phyloP scores from a whole-genome alignment of 352 stramenopile genomes.

The Phytopythium helicoides region DNA sequence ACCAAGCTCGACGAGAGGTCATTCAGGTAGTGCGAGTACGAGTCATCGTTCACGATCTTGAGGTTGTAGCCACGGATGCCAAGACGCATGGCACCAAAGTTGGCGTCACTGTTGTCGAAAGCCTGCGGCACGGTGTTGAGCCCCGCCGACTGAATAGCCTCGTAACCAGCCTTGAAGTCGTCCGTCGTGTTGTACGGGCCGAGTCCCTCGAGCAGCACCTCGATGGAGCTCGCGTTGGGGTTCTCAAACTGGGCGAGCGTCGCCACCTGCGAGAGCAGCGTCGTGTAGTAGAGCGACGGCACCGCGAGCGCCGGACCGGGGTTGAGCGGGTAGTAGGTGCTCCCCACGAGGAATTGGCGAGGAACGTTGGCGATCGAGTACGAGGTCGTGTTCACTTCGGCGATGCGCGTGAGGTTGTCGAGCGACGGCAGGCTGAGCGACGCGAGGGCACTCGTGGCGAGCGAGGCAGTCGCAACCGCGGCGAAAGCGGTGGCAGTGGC shows the following conservation, averaged over 20 bases:
- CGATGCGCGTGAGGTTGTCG: slow-evolving; percentile 10
- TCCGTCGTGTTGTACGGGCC: slow-evolving; percentile 20
- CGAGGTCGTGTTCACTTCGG: slow-evolving; percentile 14
- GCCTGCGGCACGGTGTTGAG: slow-evolving; percentile 20
- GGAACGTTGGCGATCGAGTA: slow-evolving; percentile 21
- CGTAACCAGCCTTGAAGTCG: slow-evolving; percentile 23
- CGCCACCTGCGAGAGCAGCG: slow-evolving; percentile 15
- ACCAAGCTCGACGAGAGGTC: slow-evolving; percentile 7
- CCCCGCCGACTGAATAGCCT: slow-evolving; percentile 14
- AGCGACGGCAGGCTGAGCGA: slow-evolving; percentile 11
- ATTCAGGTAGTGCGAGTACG: slow-evolving; percentile 15
- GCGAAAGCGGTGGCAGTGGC: not conserved
- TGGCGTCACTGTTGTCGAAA: slow-evolving; percentile 31
- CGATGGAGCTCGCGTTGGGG: slow-evolving; percentile 12
- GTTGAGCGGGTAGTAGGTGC: slow-evolving; percentile 22
- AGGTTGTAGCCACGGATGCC: slow-evolving; percentile 31
- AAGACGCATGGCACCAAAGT: slow-evolving; percentile 30
- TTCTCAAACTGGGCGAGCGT: slow-evolving; percentile 15
- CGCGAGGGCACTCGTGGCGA: slow-evolving; percentile 2
- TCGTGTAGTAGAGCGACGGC: slow-evolving; percentile 24
- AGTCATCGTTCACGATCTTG: slow-evolving; percentile 15
- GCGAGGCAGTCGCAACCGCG: not conserved
- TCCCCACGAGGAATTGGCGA: slow-evolving; percentile 16
- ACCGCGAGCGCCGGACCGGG: slow-evolving; percentile 12
- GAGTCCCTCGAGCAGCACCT: slow-evolving; percentile 11